Evolutionary conservation across 2,329 filamentous ascomycete genomes (phyloP).

Genomic region (Grosmannia penicillata): DNA sequence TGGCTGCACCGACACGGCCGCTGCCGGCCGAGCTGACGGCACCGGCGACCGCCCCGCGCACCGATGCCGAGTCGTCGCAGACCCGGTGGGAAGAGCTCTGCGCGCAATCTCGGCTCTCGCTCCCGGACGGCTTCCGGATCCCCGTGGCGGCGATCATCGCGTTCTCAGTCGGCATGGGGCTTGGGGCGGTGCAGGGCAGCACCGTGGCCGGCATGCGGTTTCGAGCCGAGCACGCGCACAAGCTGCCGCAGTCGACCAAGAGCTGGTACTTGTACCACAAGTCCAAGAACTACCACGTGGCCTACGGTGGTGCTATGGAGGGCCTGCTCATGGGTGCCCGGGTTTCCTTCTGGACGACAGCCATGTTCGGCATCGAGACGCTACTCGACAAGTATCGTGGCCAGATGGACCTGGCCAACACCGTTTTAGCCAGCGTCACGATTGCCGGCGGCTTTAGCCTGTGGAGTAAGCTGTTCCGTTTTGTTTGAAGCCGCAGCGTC

Average conservation of each 20-base stretch:
- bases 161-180: conserved; percentile 50
- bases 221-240: conserved; percentile 91
- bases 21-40: too few species aligned
- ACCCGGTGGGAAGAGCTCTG: conserved; percentile 15
- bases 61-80: background rate
- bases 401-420: conserved; percentile 63
- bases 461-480: conserved; percentile 46
- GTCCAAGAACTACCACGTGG: conserved; percentile 83
- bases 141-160: conserved; percentile 48
- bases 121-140: conserved; percentile 51
- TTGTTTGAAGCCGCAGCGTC: background rate
- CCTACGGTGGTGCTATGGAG: conserved; percentile 63
- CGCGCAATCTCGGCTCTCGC: conserved; percentile 36
- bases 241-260: conserved; percentile 64
- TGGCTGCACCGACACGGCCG: too few species aligned
- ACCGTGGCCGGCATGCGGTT: conserved; percentile 67
- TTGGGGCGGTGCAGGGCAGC: conserved; percentile 61
- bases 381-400: conserved; percentile 62
- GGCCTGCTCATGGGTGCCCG: conserved; percentile 60
- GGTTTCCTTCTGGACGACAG: conserved; percentile 55
- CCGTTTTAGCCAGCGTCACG: conserved; percentile 66
- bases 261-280: conserved; percentile 99
- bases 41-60: background rate
- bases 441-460: conserved; percentile 78
- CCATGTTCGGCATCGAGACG: conserved; percentile 74